Evolutionary conservation across 2,329 filamentous ascomycete genomes (phyloP).

Genomic region (Aspergillus tanneri): DNA sequence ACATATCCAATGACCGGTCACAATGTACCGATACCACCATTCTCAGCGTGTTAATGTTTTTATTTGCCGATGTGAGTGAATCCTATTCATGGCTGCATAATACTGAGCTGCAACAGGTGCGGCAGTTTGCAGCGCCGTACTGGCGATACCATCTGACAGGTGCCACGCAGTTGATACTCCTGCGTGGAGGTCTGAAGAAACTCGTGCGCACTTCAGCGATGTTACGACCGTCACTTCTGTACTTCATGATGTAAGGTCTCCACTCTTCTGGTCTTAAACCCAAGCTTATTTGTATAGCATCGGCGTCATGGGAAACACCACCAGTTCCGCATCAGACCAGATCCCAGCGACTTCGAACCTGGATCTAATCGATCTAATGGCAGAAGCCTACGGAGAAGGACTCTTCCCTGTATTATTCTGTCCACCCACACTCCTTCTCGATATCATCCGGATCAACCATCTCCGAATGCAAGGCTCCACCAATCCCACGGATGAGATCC

Average conservation of each 20-base stretch:
- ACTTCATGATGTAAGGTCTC: constrained; percentile 8
- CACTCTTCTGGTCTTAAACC: background rate
- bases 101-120: too few relatives aligned
- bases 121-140: constrained; percentile 3
- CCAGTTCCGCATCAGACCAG: constrained; percentile 7
- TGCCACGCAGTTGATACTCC: constrained; percentile 5
- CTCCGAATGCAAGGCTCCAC: background rate
- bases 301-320: constrained; percentile 11
- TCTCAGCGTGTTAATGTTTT: constrained; percentile 9
- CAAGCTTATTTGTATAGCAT: background rate
- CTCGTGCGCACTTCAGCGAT: constrained; percentile 1
- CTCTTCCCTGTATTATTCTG: constrained; percentile 6
- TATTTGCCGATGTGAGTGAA: constrained; percentile 10
- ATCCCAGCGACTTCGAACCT: background rate
- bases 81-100: background rate
- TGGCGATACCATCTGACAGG: constrained; percentile 10
- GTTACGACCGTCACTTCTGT: constrained; percentile 2
- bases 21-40: constrained; percentile 3
- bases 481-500: background rate
- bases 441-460: constrained; percentile 11
- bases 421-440: constrained; percentile 1
- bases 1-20: background rate
- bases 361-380: background rate
- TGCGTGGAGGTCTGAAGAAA: constrained; percentile 5
- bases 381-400: constrained; percentile 6